Evolutionary conservation across 768 basidiomycete species (phyloP).

Genomic region (Sistotremastrum niveocremeum): DNA sequence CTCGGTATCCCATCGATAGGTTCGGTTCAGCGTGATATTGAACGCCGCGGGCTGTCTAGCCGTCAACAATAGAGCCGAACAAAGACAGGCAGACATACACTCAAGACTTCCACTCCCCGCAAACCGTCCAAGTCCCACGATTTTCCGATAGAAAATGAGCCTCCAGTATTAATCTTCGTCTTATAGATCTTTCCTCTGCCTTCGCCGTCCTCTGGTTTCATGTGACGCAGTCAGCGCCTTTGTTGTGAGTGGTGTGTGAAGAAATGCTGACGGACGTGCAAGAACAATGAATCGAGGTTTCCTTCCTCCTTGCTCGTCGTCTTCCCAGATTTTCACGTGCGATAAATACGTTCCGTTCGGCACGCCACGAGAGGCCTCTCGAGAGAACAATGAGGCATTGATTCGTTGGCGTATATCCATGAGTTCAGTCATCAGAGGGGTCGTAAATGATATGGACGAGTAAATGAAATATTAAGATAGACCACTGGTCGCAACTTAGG

Average conservation of each 20-base stretch:
- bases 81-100: conserved; percentile 35
- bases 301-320: conserved; percentile 55
- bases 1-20: conserved; percentile 87
- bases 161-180: conserved; percentile 90
- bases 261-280: conserved; percentile 52
- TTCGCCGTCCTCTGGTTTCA: conserved; percentile 37
- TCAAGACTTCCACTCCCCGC: conserved; percentile 59
- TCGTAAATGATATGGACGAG: too few species aligned
- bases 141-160: conserved; percentile 93
- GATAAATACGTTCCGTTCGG: conserved; percentile 72
- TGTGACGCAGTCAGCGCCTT: not conserved
- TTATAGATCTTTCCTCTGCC: conserved; percentile 79
- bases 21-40: conserved; percentile 76
- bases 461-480: too few species aligned
- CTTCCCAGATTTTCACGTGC: conserved; percentile 92
- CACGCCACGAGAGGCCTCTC: conserved; percentile 46
- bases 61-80: conserved; percentile 7
- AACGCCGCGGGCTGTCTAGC: conserved; percentile 25
- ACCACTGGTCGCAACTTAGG: too few species aligned
- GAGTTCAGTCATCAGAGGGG: too few species aligned
- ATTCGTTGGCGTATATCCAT: conserved; percentile 45
- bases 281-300: conserved; percentile 89
- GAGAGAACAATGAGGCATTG: conserved; percentile 71
- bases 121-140: conserved; percentile 85
- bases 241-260: conserved; percentile 5